Base-by-base conservation (phyloP, 2,329 filamentous ascomycete genomes). In the Ophiostoma pallidulum region DNA sequence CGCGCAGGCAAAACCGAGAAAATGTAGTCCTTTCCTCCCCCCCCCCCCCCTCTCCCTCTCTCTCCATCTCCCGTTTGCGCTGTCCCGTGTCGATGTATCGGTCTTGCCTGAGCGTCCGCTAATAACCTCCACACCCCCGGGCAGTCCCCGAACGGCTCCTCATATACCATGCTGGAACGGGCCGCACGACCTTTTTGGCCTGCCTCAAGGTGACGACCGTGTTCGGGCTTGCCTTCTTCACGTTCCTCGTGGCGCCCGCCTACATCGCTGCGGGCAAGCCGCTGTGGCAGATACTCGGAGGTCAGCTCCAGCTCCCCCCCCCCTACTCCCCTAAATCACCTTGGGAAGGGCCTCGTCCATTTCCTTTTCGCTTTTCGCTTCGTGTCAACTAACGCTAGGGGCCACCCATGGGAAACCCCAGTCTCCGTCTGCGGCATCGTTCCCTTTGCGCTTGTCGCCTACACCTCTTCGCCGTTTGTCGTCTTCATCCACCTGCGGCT, bases 161-260 rank as follows among this genome's bases (percentile, higher is more conserved):
- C 55, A 75, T 94, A 52, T 94, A 86, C 63, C 84, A 89, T 65
- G 80, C 80, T 45, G 85, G 86, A 45, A 82, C 78, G 0, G 73
- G 73, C 8, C 74, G 77, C 49, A 82, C 77, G 26, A 77, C 80
- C 7, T 82, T 84, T 54, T 66, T 91, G 39, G 84, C 82, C 41
- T 76, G 80, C 59, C 63, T 86, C 52, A 87, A 88, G 58, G 66
- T 91, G 48, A 80, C 80, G 1, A 82, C 82, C 3, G 72, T 92
- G 35, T 77, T 88, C 51, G 63, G 85, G 33, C 82, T 83, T 48
- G 73, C 72, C 19, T 78, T 84, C 55, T 86, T 86, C 57, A 73
- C 71, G 54, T 64, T 82, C 44, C 65, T 87, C 22, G 71, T 82
- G 42, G 77, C 76, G 0, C 84, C 84, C 0, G 66, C 70, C 18